Conservation (phyloP, 805 yeast species). For the Sugiyamaella floridensis region DNA sequence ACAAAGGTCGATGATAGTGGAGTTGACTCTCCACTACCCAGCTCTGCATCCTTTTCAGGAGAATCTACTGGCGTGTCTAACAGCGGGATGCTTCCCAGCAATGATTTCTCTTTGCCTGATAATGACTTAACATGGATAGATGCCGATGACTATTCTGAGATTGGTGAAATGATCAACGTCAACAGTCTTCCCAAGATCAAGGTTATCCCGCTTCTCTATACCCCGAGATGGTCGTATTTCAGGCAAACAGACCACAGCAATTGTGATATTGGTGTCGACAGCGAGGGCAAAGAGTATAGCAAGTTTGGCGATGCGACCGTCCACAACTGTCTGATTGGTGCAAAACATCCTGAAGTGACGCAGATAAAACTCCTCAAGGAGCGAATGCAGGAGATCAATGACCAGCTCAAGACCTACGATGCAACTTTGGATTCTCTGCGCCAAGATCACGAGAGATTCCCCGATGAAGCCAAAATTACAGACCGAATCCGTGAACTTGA, state of each 20-base stretch:
- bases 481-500: slow-evolving; percentile 15
- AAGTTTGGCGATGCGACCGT: slow-evolving; percentile 51
- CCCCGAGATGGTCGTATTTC: slow-evolving; percentile 64
- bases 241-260: slow-evolving; percentile 48
- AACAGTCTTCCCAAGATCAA: slow-evolving; percentile 34
- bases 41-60: slow-evolving; percentile 13
- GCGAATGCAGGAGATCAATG: slow-evolving; percentile 26
- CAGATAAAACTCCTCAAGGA: slow-evolving; percentile 24
- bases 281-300: slow-evolving; percentile 21
- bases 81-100: slow-evolving; percentile 17
- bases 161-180: slow-evolving; percentile 37
- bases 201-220: slow-evolving; percentile 54
- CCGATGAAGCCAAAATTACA: slow-evolving; percentile 16
- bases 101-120: slow-evolving; percentile 24
- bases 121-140: slow-evolving; percentile 57
- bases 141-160: slow-evolving; percentile 65
- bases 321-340: slow-evolving; percentile 52
- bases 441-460: slow-evolving; percentile 18
- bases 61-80: slow-evolving; percentile 20
- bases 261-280: slow-evolving; percentile 10
- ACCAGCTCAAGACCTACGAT: slow-evolving; percentile 27
- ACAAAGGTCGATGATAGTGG: slow-evolving; percentile 12
- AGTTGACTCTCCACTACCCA: slow-evolving; percentile 11
- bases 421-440: slow-evolving; percentile 29
- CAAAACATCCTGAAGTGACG: slow-evolving; percentile 23